Evolutionary conservation across 768 basidiomycete species (phyloP), one percentile per base, ranked within the genome.

Genomic region (Ramaria rubella): DNA sequence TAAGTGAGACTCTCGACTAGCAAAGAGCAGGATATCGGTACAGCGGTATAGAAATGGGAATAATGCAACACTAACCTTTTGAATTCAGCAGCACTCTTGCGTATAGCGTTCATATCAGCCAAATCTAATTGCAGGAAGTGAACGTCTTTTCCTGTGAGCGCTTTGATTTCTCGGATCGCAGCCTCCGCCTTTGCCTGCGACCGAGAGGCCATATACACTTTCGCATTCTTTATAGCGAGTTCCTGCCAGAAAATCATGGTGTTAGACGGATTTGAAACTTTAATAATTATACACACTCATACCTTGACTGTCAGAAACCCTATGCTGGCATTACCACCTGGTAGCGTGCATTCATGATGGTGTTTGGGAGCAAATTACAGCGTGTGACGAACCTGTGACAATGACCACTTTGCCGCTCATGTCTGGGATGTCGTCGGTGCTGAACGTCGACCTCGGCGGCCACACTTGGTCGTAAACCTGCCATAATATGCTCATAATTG

Each of bases 241-340:
- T 57, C 61, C 55, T 52, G 11, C 23, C 14, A 23, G 42, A 23
- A 11, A 9, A 23, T 17, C 11, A 19, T 45, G 11, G 49, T 14
- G 12, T 36, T 24, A 36, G 17, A 8, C 27, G 21, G 27, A 29
- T 29, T 12, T 27, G 5, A 19, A 40, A 40, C 15, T 40, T 17
- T 14, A 19, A 40, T 40, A 40, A 17, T 8, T 8, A 36, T 7
- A 36, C 34, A 36, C 17, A 40, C 38, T 6, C 49, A 27, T n/a
- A 59, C 61, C 72, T 80, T 82, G 6, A 70, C 77, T 1, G 80
- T 82, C 63, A 82, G 81, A 59, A 80, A 81, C 21, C 84, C 85
- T 38, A 86, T 73, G 2, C 83, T 76, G 72, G 31, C 38, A 51
- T 65, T 63, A 0, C 61, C 65, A 8, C 58, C 61, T 2, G 59